A percentile compares a stretch with the other conserved stretches of the same genome.
phyloP scores from a whole-genome alignment of 75 land plant species.

The Cupressus sempervirens region DNA sequence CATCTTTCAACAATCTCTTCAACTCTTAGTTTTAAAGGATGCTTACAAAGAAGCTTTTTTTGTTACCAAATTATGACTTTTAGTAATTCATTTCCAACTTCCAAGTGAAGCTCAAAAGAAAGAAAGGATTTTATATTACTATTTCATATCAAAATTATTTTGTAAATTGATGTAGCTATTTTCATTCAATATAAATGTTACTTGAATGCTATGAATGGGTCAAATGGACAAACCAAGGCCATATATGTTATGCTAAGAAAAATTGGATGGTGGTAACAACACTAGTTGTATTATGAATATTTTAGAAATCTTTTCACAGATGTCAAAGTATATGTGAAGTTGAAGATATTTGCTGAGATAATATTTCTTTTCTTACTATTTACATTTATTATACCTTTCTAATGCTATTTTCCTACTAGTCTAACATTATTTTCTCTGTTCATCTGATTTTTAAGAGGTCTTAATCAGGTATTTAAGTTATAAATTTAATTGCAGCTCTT shows the following conservation, averaged over 20 bases:
- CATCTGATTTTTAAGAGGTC: not conserved
- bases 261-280: not conserved
- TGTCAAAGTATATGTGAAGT: not conserved
- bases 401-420: not conserved
- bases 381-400: not conserved
- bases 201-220: not conserved
- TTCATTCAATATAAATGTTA: not conserved
- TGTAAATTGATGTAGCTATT: not conserved
- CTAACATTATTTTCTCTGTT: not conserved
- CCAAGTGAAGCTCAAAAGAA: not conserved
- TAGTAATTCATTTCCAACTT: not conserved
- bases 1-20: not conserved
- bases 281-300: not conserved
- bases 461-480: not conserved
- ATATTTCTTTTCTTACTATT: not conserved
- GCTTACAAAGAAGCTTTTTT: not conserved
- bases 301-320: not conserved
- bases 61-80: not conserved
- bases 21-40: not conserved
- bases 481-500: not conserved
- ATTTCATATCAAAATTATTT: not conserved
- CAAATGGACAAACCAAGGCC: not conserved
- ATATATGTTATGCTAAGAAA: not conserved
- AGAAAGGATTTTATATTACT: not conserved
- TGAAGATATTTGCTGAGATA: not conserved